Base-by-base conservation (phyloP, 495 filamentous ascomycete species). In the Xylaria castorea region DNA sequence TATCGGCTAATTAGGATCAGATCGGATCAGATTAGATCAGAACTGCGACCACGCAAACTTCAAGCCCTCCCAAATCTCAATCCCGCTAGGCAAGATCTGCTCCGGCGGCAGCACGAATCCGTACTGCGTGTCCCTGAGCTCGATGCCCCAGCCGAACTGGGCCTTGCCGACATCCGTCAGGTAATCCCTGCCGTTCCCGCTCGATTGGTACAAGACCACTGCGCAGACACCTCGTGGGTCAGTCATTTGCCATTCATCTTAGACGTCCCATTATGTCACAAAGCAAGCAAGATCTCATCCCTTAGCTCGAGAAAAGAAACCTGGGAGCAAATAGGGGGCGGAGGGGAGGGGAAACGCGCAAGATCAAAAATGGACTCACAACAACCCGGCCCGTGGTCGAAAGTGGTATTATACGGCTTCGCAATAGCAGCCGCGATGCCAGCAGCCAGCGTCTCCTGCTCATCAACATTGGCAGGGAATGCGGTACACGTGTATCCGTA, bases 41-140 rank as follows among this genome's bases (percentile, higher is more conserved):
- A 72, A 65, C 51, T 61, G 70, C 6, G 67, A 30, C 63, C 89
- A 79, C 44, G 89, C 66, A 74, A 88, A 89, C 77, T 77, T 81
- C 70, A 89, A 73, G 0, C 87, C 89, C 40, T 84, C 89, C 81
- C 81, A 91, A 71, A 83, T 77, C 82, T 91, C 89, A 63, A 83
- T 72, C 5, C 76, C 81, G 4, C 74, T 83, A 0, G 89, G 88
- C 76, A 82, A 7, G 70, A 91, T 91, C 77, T 89, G 87, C 14
- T 79, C 72, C 1, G 87, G 78, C 2, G 89, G 89, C 74, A 91
- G 79, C 1, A 91, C 78, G 65, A 91, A 91, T 6, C 89, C 89
- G 71, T 82, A 81, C 11, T 70, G 68, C 75, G 76, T 83, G 71
- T 81, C 78, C 6, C 84, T 68, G 14, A 91, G 77, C 84, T 91